Evolutionary conservation across 23 red algal species (phyloP), one percentile per base, ranked within the genome.

Genomic region (Gracilaria domingensis): DNA sequence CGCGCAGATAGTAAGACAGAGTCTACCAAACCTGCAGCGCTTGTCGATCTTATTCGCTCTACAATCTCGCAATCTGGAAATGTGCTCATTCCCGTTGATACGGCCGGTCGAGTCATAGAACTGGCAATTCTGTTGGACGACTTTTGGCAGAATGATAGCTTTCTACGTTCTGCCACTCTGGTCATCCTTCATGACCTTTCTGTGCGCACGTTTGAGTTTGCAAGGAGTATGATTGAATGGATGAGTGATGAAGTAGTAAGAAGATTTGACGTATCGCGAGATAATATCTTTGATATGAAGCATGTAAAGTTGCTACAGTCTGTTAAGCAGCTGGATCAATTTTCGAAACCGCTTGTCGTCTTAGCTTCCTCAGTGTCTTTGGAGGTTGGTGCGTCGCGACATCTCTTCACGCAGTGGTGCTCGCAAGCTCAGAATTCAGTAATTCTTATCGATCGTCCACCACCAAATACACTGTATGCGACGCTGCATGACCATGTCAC

Each of bases 191-290:
- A 99, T 40, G 89, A 88, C 59, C 91, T 99, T 20, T 93, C 93
- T 17, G 70, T 81, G 23, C 70, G 95, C 25, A 99, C 97, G 23
- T 93, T 99, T 81, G 97, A 96, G 50, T 96, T 99, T 91, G 97
- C 97, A 26, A 78, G 88, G 25, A 96, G 88, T 37, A 95, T 99
- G 97, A 99, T 99, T 73, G 97, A 99, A 86, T 99, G 93, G 94
- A 95, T 95, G 94, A 93, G 88, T 76, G 97, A 99, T 45, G 91
- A 93, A 17, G 86, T 96, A 28, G 90, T 95, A n/a, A 67, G 83
- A 17, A 56, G 76, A 42, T 99, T 99, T 58, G 97, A 99, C 70
- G 87, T 80, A 33, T 93, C 86, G 34, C 79, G 97, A 40, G 85
- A 99, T 39, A 99, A 99, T 74, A 83, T 93, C 18, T 99, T 99